A percentile compares a stretch with the other conserved stretches of the same genome.
phyloP scores from a whole-genome alignment of 177 flowering plant species.

The Vitis hybrid region DNA sequence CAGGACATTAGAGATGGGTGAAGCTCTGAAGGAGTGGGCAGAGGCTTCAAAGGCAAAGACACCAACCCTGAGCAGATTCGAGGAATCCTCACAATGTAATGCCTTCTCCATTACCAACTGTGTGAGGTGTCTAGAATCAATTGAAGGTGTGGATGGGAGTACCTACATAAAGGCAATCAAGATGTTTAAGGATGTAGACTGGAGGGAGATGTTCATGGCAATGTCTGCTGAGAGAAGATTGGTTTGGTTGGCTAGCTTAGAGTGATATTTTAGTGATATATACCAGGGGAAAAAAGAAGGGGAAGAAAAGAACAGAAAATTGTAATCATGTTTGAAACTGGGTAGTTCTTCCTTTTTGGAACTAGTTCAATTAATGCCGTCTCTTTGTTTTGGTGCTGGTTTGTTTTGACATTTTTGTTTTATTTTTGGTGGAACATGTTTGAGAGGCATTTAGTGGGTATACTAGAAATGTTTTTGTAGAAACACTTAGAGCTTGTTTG shows the following conservation, averaged over 20 bases:
- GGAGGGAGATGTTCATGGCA: slow-evolving; percentile 20
- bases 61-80: neutral
- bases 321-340: no score
- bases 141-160: slow-evolving; percentile 15
- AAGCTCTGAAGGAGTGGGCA: slow-evolving; percentile 4
- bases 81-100: slow-evolving; percentile 1
- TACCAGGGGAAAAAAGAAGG: no score
- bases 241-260: slow-evolving; percentile 15
- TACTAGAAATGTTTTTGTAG: no score
- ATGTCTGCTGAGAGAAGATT: slow-evolving; percentile 14
- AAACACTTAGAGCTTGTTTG: no score
- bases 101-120: slow-evolving; percentile 13
- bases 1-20: neutral
- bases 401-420: no score
- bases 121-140: slow-evolving; percentile 9
- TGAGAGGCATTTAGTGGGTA: no score
- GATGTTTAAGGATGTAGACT: slow-evolving; percentile 13
- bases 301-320: no score
- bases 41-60: slow-evolving; percentile 1
- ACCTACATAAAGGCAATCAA: slow-evolving; percentile 13
- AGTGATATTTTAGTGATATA: neutral
- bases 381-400: no score
- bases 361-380: no score
- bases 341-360: no score
- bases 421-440: no score